Conservation (phyloP, 768 basidiomycete genomes). For the Mycena maculata region DNA sequence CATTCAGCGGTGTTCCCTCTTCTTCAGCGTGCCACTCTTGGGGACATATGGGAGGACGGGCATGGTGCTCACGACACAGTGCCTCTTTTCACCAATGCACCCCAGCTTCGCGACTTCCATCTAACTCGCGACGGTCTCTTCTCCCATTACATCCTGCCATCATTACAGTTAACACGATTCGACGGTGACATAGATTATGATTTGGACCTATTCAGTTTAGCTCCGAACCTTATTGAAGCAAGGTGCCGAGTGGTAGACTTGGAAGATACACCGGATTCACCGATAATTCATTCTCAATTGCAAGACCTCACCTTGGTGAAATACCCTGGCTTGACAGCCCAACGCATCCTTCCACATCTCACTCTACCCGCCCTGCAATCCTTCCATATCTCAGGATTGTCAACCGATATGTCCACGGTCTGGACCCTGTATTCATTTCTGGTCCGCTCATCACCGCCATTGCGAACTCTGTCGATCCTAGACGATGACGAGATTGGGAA, state of each 20-base stretch:
- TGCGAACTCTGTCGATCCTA: neutral
- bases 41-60: neutral
- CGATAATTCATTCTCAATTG: neutral
- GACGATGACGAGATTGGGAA: neutral
- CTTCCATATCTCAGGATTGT: neutral
- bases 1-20: neutral
- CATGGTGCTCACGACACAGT: neutral
- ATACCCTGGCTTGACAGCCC: neutral
- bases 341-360: neutral
- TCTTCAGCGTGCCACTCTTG: neutral
- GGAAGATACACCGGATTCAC: neutral
- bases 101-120: neutral
- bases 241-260: neutral
- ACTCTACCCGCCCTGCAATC: slow-evolving; percentile 5
- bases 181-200: neutral
- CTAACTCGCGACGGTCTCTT: neutral
- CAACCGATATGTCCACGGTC: neutral
- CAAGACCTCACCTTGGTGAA: neutral
- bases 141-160: neutral
- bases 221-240: neutral
- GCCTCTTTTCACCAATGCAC: neutral
- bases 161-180: neutral
- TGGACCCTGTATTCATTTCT: neutral
- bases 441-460: neutral
- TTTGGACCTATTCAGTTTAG: neutral